A percentile compares a stretch with the other conserved stretches of the same genome.
Evolutionary conservation across 2,329 filamentous ascomycete species (phyloP).

Genomic region (Teratosphaeria pseudoeucalypti): DNA sequence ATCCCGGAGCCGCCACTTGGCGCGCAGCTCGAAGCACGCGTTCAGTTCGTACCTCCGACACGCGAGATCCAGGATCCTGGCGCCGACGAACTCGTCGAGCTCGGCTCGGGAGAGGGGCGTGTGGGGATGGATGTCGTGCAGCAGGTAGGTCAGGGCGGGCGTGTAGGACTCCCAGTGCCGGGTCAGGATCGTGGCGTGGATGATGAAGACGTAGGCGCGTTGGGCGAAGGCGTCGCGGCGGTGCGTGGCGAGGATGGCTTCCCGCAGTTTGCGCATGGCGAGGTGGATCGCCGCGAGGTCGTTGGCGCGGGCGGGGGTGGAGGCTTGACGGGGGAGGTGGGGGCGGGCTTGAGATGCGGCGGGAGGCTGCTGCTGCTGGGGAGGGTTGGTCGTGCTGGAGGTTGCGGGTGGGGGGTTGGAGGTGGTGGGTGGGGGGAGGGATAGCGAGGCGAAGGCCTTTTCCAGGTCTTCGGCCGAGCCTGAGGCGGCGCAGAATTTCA

Average conservation of each 20-base stretch:
- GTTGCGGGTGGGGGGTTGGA: neutral
- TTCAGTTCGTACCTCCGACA: slow-evolving; percentile 69
- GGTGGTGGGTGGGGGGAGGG: slow-evolving; percentile 20
- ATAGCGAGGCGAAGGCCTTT: slow-evolving; percentile 60
- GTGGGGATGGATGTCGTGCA: slow-evolving; percentile 58
- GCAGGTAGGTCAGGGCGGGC: slow-evolving; percentile 70
- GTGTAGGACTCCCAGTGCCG: slow-evolving; percentile 82
- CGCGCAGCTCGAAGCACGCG: slow-evolving; percentile 59
- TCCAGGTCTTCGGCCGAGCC: slow-evolving; percentile 64
- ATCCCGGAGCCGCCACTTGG: slow-evolving; percentile 52
- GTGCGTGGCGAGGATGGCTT: slow-evolving; percentile 72
- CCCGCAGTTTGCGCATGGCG: slow-evolving; percentile 82
- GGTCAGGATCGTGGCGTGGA: slow-evolving; percentile 70
- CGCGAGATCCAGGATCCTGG: slow-evolving; percentile 77
- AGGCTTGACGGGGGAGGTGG: slow-evolving; percentile 13
- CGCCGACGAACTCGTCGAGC: slow-evolving; percentile 66
- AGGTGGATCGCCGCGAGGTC: slow-evolving; percentile 66
- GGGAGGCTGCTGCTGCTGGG: neutral
- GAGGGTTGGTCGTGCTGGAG: neutral
- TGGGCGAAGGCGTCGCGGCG: slow-evolving; percentile 71
- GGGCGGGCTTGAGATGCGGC: slow-evolving; percentile 14
- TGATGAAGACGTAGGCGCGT: slow-evolving; percentile 85
- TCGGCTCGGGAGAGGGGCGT: slow-evolving; percentile 60
- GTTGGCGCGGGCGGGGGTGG: slow-evolving; percentile 38
- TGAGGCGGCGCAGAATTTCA: slow-evolving; percentile 73